Conservation (phyloP, 1,139 yeast genomes). For the Entelexis paramagnoliae region DNA sequence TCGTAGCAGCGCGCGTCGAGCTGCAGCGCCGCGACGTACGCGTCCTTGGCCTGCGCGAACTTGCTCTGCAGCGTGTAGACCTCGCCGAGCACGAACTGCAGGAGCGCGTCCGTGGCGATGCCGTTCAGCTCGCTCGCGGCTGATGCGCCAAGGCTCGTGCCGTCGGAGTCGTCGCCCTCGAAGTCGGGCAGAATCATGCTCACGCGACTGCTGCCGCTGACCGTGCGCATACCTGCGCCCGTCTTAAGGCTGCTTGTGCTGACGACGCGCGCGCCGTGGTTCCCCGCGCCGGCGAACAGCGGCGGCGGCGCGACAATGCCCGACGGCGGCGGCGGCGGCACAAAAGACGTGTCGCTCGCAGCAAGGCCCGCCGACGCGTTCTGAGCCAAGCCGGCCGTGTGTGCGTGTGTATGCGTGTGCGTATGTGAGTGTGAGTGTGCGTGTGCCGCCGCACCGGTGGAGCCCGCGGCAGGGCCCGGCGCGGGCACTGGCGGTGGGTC, state of each 20-base stretch:
- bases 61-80: conserved; percentile 76
- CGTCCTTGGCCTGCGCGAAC: conserved; percentile 76
- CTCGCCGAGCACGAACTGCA: conserved; percentile 77
- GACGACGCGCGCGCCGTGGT: conserved; percentile 13
- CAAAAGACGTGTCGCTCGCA: neutral
- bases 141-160: neutral
- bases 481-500: neutral
- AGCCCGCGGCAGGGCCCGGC: neutral
- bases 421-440: no score
- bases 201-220: conserved; percentile 18
- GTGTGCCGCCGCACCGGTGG: neutral
- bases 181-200: conserved; percentile 18
- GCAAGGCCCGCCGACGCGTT: neutral
- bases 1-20: conserved; percentile 91
- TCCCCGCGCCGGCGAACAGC: neutral
- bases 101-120: conserved; percentile 71
- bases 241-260: conserved; percentile 20
- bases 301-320: neutral
- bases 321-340: conserved; percentile 1
- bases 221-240: conserved; percentile 14
- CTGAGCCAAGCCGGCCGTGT: neutral
- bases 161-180: conserved; percentile 13
- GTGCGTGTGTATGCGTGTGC: no score
- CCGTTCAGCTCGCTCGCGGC: conserved; percentile 55
- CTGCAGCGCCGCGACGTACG: conserved; percentile 74